phyloP scores from a whole-genome alignment of 2,329 filamentous ascomycete genomes.

The Sodiomyces alkalinus region DNA sequence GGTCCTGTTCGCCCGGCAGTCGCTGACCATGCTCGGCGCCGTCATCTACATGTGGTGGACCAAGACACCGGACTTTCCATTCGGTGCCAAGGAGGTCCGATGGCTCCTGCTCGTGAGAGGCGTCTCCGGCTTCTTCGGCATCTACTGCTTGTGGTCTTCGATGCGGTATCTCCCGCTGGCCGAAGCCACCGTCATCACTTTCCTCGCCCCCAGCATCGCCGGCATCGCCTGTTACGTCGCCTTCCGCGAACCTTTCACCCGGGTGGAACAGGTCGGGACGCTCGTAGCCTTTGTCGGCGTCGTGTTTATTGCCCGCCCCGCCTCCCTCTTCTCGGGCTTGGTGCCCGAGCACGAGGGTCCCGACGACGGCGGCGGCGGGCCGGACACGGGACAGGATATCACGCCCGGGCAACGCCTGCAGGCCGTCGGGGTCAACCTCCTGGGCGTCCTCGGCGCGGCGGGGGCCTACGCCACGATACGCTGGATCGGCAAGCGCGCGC shows the following conservation, averaged over 20 bases:
- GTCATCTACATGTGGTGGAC: constrained; percentile 60
- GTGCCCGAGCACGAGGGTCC: constrained; percentile 8
- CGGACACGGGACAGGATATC: constrained; percentile 19
- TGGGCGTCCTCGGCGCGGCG: constrained; percentile 65
- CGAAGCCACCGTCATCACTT: constrained; percentile 82
- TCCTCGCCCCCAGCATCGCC: constrained; percentile 63
- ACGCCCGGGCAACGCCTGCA: constrained; percentile 51
- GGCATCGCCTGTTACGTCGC: constrained; percentile 69
- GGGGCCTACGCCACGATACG: constrained; percentile 62
- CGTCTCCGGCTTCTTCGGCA: constrained; percentile 57
- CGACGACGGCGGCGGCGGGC: constrained; percentile 6
- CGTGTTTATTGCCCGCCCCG: constrained; percentile 65
- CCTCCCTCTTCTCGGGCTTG: constrained; percentile 31
- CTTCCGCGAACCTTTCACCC: constrained; percentile 61
- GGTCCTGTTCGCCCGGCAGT: constrained; percentile 69
- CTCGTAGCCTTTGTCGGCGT: constrained; percentile 66
- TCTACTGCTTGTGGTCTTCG: constrained; percentile 58
- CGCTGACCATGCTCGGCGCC: constrained; percentile 52
- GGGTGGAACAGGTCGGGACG: constrained; percentile 60
- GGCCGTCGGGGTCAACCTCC: constrained; percentile 55
- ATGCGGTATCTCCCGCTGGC: constrained; percentile 67
- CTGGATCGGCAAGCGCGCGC: constrained; percentile 64
- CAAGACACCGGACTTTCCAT: constrained; percentile 51
- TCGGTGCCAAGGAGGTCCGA: constrained; percentile 53
- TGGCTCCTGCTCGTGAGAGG: constrained; percentile 54